Conservation (phyloP, 768 basidiomycete species). For the Rhodosporidiobolus sp. region DNA sequence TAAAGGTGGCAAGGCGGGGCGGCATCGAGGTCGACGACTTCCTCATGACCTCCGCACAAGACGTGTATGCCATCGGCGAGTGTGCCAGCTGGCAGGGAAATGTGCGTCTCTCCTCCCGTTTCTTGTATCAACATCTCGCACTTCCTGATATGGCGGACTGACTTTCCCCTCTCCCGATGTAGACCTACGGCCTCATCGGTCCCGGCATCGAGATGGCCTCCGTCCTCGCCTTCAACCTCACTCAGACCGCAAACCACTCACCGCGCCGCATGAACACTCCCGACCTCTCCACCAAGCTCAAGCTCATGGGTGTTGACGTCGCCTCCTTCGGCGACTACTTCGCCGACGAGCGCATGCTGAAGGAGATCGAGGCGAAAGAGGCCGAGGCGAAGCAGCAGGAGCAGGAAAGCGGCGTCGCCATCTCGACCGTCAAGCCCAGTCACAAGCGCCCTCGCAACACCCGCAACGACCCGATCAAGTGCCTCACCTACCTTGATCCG, state of each 20-base stretch:
- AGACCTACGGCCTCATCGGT: constrained; percentile 68
- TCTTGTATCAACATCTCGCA: no score
- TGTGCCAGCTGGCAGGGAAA: constrained; percentile 66
- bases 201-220: constrained; percentile 71
- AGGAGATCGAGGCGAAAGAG: constrained; percentile 25
- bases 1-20: constrained; percentile 55
- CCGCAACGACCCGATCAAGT: constrained; percentile 56
- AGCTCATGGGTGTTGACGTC: constrained; percentile 58
- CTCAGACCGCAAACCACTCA: constrained; percentile 51
- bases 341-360: constrained; percentile 55
- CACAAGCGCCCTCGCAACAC: constrained; percentile 43
- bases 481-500: constrained; percentile 67
- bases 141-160: no score
- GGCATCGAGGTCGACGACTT: constrained; percentile 62
- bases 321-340: constrained; percentile 73
- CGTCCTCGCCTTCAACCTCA: constrained; percentile 68
- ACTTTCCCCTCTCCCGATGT: not conserved
- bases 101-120: not conserved
- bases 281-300: constrained; percentile 68
- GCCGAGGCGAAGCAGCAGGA: constrained; percentile 4
- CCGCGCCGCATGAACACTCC: constrained; percentile 61
- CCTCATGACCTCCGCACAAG: constrained; percentile 59
- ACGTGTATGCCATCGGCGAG: constrained; percentile 72
- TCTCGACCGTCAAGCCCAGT: constrained; percentile 25
- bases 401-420: constrained; percentile 35